Conservation (phyloP, 306 rosid genomes). For the Argentina anserina region DNA sequence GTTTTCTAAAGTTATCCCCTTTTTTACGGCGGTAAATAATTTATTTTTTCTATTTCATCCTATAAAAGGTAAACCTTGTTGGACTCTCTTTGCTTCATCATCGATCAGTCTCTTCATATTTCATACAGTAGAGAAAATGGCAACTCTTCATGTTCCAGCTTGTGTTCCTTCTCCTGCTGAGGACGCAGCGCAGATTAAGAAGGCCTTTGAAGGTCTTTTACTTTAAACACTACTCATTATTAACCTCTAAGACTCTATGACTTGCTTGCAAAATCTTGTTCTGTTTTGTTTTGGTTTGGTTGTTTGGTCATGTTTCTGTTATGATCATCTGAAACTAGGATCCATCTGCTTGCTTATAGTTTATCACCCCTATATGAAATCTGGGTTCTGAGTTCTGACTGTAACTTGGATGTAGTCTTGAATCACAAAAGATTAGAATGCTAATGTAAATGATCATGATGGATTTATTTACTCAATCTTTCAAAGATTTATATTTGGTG, state of each 20-base stretch:
- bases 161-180: conserved; percentile 13
- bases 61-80: neutral
- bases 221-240: neutral
- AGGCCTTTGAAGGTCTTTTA: conserved; percentile 16
- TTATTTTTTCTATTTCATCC: neutral
- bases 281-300: neutral
- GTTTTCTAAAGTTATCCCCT: neutral
- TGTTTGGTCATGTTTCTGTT: neutral
- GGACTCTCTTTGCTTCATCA: neutral
- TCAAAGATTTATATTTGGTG: neutral
- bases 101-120: neutral
- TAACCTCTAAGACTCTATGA: neutral
- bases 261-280: neutral
- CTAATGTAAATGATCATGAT: neutral
- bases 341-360: neutral
- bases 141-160: conserved; percentile 8
- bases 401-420: neutral
- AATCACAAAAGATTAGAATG: neutral
- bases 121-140: neutral
- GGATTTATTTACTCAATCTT: neutral
- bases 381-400: neutral
- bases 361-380: neutral
- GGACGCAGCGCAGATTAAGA: conserved; percentile 9
- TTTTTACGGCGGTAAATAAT: neutral
- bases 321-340: conserved; percentile 1